These are phyloP conservation scores for Oidiodendron maius DNA, from an alignment of 495 filamentous ascomycete genomes.

Conservation along the genomic window DNA sequence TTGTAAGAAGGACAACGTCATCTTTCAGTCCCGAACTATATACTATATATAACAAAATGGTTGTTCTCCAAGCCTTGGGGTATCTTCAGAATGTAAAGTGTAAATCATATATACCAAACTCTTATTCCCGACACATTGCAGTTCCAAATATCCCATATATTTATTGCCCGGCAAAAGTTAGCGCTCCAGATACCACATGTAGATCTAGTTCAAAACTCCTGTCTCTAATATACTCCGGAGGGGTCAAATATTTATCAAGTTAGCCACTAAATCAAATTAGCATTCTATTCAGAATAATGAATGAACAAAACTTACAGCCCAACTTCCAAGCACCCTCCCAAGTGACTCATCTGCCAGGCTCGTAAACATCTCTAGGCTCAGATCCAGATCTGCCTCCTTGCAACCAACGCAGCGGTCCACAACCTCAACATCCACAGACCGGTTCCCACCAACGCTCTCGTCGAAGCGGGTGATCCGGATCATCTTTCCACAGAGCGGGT, in stretches of 20 bases:
- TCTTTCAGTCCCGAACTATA: too few relatives aligned
- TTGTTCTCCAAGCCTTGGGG: background rate
- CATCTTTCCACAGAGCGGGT: conserved; percentile 63
- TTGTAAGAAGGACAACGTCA: too few relatives aligned
- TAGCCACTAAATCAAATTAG: background rate
- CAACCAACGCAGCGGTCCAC: conserved; percentile 74
- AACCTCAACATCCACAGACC: conserved; percentile 56
- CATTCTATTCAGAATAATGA: background rate
- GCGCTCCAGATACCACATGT: too few relatives aligned
- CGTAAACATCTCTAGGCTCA: conserved; percentile 54
- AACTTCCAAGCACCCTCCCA: conserved; percentile 57
- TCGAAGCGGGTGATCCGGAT: conserved; percentile 61
- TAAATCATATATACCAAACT: too few relatives aligned
- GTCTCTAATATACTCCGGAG: too few relatives aligned
- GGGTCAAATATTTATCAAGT: too few relatives aligned
- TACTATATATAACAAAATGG: too few relatives aligned
- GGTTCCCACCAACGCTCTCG: conserved; percentile 54
- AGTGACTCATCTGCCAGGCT: conserved; percentile 46
- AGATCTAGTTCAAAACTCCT: too few relatives aligned
- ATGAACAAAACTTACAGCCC: conserved; percentile 33
- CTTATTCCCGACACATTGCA: too few relatives aligned
- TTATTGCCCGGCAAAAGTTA: too few relatives aligned
- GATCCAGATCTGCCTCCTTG: conserved; percentile 57
- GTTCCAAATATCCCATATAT: too few relatives aligned
- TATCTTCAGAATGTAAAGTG: background rate